Evolutionary conservation across 805 yeast genomes (phyloP), one percentile per base, ranked within the genome.

Genomic region (Candida tallmaniae): DNA sequence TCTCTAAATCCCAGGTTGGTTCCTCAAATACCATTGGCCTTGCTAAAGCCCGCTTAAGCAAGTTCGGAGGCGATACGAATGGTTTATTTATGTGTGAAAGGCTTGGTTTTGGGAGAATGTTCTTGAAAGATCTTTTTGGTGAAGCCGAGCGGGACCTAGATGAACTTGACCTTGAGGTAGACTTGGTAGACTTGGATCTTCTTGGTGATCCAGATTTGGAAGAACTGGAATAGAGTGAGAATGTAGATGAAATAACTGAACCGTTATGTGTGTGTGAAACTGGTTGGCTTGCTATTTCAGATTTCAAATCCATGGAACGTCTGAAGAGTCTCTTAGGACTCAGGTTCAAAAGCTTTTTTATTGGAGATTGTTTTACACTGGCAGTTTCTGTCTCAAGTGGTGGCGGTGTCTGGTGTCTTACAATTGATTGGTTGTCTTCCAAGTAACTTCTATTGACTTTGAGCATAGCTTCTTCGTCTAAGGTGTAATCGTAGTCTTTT

Each of bases 131-230:
- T 17, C 39, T 23, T 28, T 40, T 43, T 4, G 47, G 47, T 6
- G 44, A 39, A 11, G 31, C 35, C 7, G 44, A 36, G 11, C 34
- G 32, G 18, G 33, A 27, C 12, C 37, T 23, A 7, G 23, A 20
- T n/a, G n/a, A n/a, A n/a, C n/a, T n/a, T n/a, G n/a, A 22, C n/a
- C 27, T 25, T 23, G 33, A 22, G 5, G n/a, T 12, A 6, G 47
- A 39, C 22, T 33, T 56, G 24, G 59, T 33, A 10, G 63, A 46
- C 38, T 54, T 35, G n/a, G 63, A 46, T 36, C 56, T 60, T 26
- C 44, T 55, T 0, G 68, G 68, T 13, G 62, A 54, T 4, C 48
- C 50, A 12, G 66, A 59, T 39, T 51, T 46, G 15, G 59, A 50
- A 10, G 65, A 57, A 19, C 52, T 48, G 5, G 65, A 53, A 12